Conservation (phyloP, 1,139 yeast genomes). For the Entelexis sorbosivorans region DNA sequence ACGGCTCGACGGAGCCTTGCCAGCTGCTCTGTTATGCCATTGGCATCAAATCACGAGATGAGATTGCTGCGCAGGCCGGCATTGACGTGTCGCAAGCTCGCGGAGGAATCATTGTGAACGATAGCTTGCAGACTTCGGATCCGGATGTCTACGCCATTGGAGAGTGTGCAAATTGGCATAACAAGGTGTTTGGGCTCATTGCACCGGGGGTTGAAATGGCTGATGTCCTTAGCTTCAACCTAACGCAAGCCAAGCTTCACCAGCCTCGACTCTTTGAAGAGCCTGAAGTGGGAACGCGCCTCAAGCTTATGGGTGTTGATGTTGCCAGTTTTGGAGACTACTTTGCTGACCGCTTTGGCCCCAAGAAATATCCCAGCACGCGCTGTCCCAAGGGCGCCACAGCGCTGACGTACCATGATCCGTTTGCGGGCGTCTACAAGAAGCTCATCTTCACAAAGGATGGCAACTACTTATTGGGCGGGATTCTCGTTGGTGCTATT, state of each 20-base stretch:
- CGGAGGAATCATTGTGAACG: constrained; percentile 30
- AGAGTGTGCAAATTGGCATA: constrained; percentile 33
- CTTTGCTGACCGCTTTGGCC: constrained; percentile 30
- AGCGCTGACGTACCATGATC: constrained; percentile 29
- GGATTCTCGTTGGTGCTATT: constrained; percentile 31
- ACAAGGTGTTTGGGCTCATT: constrained; percentile 30
- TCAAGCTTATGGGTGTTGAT: constrained; percentile 33
- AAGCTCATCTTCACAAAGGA: constrained; percentile 30
- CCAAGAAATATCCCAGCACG: constrained; percentile 27
- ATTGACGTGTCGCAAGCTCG: constrained; percentile 23
- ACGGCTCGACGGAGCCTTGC: constrained; percentile 29
- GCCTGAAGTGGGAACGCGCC: constrained; percentile 31
- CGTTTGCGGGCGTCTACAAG: constrained; percentile 30
- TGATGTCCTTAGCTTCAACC: constrained; percentile 29
- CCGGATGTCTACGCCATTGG: constrained; percentile 30
- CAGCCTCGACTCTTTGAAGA: constrained; percentile 26
- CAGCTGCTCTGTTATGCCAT: constrained; percentile 30
- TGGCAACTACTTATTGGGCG: constrained; percentile 31
- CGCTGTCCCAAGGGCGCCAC: constrained; percentile 21
- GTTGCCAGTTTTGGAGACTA: constrained; percentile 33
- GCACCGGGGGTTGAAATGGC: constrained; percentile 33
- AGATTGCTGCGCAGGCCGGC: constrained; percentile 27
- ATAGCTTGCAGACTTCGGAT: constrained; percentile 27
- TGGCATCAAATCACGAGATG: constrained; percentile 32
- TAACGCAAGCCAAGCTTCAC: constrained; percentile 31